A percentile compares a stretch with the other conserved stretches of the same genome.
These are phyloP conservation scores for Aspergillus uvarum DNA, from an alignment of 2,329 filamentous ascomycete species.

Conservation along the genomic window DNA sequence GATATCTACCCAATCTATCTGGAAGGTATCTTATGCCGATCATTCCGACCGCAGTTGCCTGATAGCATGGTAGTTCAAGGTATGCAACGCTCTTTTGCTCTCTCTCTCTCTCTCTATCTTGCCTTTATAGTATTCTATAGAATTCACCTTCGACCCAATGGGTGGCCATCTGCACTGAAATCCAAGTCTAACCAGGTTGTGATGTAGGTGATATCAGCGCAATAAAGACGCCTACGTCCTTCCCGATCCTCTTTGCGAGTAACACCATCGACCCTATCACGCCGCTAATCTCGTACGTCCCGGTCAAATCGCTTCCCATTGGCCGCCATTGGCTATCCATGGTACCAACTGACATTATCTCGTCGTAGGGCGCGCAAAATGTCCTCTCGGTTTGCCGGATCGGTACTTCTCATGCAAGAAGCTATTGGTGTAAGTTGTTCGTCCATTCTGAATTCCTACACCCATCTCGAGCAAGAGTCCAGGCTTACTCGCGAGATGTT, in stretches of 20 bases:
- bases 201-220: conserved; percentile 5
- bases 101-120: neutral
- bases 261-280: conserved; percentile 60
- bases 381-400: conserved; percentile 16
- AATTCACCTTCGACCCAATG: too few relatives aligned
- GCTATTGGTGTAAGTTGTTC: conserved; percentile 19
- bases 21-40: conserved; percentile 15
- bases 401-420: conserved; percentile 17
- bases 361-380: conserved; percentile 14
- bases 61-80: conserved; percentile 18
- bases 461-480: conserved; percentile 7
- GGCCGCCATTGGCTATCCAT: neutral
- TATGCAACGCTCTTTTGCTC: neutral
- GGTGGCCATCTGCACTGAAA: neutral
- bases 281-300: conserved; percentile 40
- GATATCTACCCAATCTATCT: conserved; percentile 39
- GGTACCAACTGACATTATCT: conserved; percentile 6
- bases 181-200: conserved; percentile 6
- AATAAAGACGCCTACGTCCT: conserved; percentile 25
- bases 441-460: too few relatives aligned
- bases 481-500: neutral
- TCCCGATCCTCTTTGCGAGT: conserved; percentile 56
- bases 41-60: conserved; percentile 16
- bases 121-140: too few relatives aligned
- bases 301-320: neutral